Evolutionary conservation across 83 land plant species (phyloP), one percentile per base, ranked within the genome.

Genomic region (Picea engelmannii): DNA sequence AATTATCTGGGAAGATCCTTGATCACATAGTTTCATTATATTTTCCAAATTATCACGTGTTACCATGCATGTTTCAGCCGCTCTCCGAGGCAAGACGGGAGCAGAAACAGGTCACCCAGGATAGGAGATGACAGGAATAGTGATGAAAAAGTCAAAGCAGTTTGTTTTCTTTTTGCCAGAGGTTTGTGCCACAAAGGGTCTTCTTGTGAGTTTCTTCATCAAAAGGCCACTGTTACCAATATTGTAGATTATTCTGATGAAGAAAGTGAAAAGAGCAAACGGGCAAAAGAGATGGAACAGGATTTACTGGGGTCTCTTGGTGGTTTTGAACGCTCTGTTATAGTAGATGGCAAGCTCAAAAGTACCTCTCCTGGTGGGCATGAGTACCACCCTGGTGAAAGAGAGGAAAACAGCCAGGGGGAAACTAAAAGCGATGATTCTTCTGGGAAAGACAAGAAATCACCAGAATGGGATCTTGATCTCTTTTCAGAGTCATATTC

Each of bases 161-260:
- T 80, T 12, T 91, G 94, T 78, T 87, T 82, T 21, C 87, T 52
- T 67, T 91, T 89, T 91, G 85, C 87, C 59, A 88, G 81, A 64
- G 94, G 94, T 9, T 77, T 61, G 18, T 91, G 92, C 47, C 83
- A 86, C 15, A 84, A 88, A 81, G 94, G 94, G 16, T 78, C 83
- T 62, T 21, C 68, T 35, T 92, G 94, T 82, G 81, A 70, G 66
- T 89, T 87, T 40, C 86, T 86, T 70, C 94, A 92, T 82, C 77
- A 82, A 44, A 70, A 70, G 52, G 75, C 23, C 35, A 47, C 49
- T 70, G 18, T 47, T 70, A 70, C 17, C 52, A 70, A 21, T 20
- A 70, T 70, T 70, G 75, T 70, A 9, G 52, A 70, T 47, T 70
- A 70, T 70, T 70, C 75, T 70, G 75, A 70, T 70, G 75, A 70